Evolutionary conservation across 345 rosid genomes (phyloP).

Genomic region (Luvunga scandens): DNA sequence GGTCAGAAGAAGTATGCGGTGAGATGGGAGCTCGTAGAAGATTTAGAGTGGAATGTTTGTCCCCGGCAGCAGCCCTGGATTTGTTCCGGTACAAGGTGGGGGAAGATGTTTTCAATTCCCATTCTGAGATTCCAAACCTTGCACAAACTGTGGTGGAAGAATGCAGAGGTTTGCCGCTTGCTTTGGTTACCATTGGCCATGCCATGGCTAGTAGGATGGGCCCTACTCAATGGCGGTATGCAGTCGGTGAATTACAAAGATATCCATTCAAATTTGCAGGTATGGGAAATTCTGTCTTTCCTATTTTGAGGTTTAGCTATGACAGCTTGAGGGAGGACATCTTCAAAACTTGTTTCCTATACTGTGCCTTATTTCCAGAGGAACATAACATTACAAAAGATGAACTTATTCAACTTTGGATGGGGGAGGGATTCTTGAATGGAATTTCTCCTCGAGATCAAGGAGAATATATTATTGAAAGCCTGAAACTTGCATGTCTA

Average conservation of each 20-base stretch:
- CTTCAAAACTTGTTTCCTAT: conserved; percentile 13
- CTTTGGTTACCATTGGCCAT: conserved; percentile 15
- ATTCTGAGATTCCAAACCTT: conserved; percentile 5
- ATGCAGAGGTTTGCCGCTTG: conserved; percentile 27
- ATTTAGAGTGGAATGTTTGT: conserved; percentile 13
- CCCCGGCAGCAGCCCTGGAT: neutral
- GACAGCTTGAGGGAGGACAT: neutral
- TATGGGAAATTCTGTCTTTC: neutral
- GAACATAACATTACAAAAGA: neutral
- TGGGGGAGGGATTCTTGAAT: conserved; percentile 24
- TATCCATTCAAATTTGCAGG: neutral
- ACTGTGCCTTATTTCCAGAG: conserved; percentile 12
- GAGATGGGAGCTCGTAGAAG: conserved; percentile 22
- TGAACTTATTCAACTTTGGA: conserved; percentile 11
- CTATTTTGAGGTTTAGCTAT: neutral
- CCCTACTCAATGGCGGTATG: neutral
- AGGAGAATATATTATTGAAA: conserved; percentile 2
- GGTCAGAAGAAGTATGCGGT: conserved; percentile 24
- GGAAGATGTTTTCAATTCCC: neutral
- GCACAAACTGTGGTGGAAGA: conserved; percentile 14
- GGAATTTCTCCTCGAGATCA: neutral
- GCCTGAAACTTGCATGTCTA: conserved; percentile 21
- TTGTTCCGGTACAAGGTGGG: conserved; percentile 26
- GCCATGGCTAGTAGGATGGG: conserved; percentile 18
- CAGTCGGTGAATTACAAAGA: neutral